phyloP scores from a whole-genome alignment of 208 protist genomes.

The Leptomonas seymouri region DNA sequence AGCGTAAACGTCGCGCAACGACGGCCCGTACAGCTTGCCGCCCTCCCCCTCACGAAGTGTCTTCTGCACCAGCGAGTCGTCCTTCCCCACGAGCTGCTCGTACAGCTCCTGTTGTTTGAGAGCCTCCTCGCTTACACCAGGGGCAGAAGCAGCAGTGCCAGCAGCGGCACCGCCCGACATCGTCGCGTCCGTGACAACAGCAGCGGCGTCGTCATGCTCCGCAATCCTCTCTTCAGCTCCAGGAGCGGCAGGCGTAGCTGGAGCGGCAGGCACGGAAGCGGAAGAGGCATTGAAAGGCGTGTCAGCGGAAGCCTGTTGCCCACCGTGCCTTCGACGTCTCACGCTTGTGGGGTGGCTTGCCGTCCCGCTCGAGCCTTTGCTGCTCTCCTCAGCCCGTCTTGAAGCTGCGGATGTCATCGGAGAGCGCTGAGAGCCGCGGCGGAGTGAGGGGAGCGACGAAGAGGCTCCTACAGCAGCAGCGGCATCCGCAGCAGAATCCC shows the following conservation, averaged over 20 bases:
- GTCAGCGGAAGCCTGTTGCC: not conserved
- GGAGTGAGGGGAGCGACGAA: not conserved
- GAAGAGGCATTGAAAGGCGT: not conserved
- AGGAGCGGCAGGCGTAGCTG: not conserved
- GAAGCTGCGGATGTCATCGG: not conserved
- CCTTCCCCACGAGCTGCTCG: slow-evolving; percentile 33
- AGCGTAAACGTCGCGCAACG: slow-evolving; percentile 81
- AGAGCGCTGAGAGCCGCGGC: slow-evolving; percentile 5
- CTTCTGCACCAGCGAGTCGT: slow-evolving; percentile 35
- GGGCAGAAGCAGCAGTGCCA: not conserved
- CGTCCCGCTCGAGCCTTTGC: not conserved
- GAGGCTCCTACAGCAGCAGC: not conserved
- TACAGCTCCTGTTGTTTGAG: slow-evolving; percentile 27
- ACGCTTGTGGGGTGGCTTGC: slow-evolving; percentile 5
- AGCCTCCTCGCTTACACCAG: slow-evolving; percentile 3
- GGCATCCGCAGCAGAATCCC: not conserved
- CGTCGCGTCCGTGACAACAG: too few species aligned
- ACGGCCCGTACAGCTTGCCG: slow-evolving; percentile 60
- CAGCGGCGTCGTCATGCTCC: too few species aligned
- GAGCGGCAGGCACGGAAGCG: not conserved
- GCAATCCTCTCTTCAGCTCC: not conserved
- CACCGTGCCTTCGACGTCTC: slow-evolving; percentile 5
- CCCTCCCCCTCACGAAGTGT: slow-evolving; percentile 46
- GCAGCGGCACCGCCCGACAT: not conserved
- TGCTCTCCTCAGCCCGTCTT: not conserved